These are phyloP conservation scores for Sporothrix mexicana DNA, from an alignment of 2,329 filamentous ascomycete species.

Conservation along the genomic window DNA sequence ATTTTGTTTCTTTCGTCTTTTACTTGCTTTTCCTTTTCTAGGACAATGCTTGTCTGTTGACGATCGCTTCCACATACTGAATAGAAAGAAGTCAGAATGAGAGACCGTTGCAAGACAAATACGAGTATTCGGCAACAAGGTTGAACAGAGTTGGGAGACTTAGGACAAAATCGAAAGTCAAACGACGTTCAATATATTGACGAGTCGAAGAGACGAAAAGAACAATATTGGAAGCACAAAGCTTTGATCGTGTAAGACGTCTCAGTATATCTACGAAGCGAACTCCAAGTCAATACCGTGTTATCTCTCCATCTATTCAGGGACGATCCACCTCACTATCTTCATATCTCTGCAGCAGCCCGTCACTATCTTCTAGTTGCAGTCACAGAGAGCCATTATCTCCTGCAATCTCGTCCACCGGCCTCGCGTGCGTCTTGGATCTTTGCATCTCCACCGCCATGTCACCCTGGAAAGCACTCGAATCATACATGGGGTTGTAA, in stretches of 20 bases:
- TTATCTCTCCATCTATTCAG: background rate
- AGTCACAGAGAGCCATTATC: background rate
- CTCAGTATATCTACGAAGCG: background rate
- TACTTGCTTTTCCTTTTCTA: too few relatives aligned
- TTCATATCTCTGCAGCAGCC: background rate
- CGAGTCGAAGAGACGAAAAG: background rate
- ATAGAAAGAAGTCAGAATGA: background rate
- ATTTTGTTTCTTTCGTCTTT: background rate
- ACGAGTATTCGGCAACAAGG: slow-evolving; percentile 3
- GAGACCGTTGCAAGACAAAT: background rate
- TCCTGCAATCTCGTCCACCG: background rate
- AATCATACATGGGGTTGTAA: slow-evolving; percentile 1
- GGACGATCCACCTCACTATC: background rate
- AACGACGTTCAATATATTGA: background rate
- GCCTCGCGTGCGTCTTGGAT: background rate
- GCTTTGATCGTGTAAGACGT: background rate
- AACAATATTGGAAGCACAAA: background rate
- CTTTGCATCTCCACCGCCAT: background rate
- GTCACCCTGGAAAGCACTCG: slow-evolving; percentile 1
- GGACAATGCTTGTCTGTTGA: background rate
- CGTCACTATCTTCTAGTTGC: background rate
- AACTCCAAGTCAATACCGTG: background rate
- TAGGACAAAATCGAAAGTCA: background rate
- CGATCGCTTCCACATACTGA: background rate
- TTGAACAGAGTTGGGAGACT: background rate